Base-by-base conservation (phyloP, 129 eudicot species). In the Oenanthe sinensis region DNA sequence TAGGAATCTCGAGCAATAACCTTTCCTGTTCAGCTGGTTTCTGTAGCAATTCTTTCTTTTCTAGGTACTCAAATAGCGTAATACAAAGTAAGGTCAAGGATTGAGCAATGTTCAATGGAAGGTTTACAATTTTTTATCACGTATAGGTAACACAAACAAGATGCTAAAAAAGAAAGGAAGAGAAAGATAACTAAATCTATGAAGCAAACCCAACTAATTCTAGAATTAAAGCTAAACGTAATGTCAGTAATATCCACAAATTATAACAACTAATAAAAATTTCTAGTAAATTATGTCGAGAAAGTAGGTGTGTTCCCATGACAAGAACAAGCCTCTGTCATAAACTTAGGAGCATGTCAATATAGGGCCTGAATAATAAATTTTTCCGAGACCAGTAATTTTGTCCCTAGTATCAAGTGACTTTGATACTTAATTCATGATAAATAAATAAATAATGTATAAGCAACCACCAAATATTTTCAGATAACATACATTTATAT, bases 21-120 rank as follows among this genome's bases (percentile, higher is more conserved):
- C 87, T 87, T 75, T 88, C 60, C 81, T 74, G 87, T 75, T 94
- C 97, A 16, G 91, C 81, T 77, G 95, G 90, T 46, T 88, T 85
- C 88, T 91, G 80, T 43, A 94, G 87, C 75, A 79, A 74, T 79
- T 88, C 80, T 76, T 77, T 88, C 86, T 83, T 88, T 28, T 86
- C 89, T 68, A 85, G 81, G 76, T 88, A 85, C 73, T 90, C 97
- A 74, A 44, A 83, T 26, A 87, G 73, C 50, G 97, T 91, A 83
- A 76, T 8, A 46, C 54, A 86, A 71, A 75, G 36, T 85, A 52
- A 48, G 78, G 88, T 88, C 40, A 92, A 87, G 97, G 85, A 67
- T 75, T 58, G 45, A 75, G 43, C 67, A 65, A 76, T 40, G 22
- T 15, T 77, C 65, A 77, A 44, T n/a, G 26, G 1, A 19, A n/a